phyloP scores from a whole-genome alignment of 1,284 basidiomycete genomes.

The Porogramme epimiltina region DNA sequence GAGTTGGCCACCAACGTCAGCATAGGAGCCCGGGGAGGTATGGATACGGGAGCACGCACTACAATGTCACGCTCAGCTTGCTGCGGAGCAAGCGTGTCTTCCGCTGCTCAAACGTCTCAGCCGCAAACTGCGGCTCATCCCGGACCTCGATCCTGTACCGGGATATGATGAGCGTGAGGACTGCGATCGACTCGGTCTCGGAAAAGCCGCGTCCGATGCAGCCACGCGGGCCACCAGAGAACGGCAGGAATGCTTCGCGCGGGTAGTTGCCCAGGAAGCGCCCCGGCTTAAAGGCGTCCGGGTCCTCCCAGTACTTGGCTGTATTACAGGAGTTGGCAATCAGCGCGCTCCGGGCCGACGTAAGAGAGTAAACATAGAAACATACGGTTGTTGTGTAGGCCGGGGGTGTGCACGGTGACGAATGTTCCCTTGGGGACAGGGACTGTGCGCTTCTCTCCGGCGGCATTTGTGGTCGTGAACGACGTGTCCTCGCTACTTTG shows the following conservation, averaged over 20 bases:
- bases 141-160: conserved; percentile 27
- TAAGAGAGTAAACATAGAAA: background rate
- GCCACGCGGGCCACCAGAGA: conserved; percentile 36
- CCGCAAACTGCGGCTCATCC: conserved; percentile 33
- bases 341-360: background rate
- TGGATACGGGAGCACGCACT: conserved; percentile 17
- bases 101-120: conserved; percentile 33
- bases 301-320: conserved; percentile 45
- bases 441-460: conserved; percentile 41
- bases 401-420: conserved; percentile 44
- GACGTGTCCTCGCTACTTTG: conserved; percentile 47
- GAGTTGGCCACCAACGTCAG: too few relatives aligned
- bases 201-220: conserved; percentile 41
- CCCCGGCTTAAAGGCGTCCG: conserved; percentile 39
- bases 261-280: conserved; percentile 43
- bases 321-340: background rate
- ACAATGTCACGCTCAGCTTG: conserved; percentile 17
- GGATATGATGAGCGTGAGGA: conserved; percentile 22
- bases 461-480: conserved; percentile 37
- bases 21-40: too few relatives aligned
- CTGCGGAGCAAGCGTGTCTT: conserved; percentile 28
- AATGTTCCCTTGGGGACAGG: conserved; percentile 48
- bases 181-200: conserved; percentile 32
- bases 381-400: conserved; percentile 44
- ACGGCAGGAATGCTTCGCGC: conserved; percentile 43